Evolutionary conservation across 2,329 filamentous ascomycete species (phyloP), one percentile per base, ranked within the genome.

Genomic region (Mariannaea elegans): DNA sequence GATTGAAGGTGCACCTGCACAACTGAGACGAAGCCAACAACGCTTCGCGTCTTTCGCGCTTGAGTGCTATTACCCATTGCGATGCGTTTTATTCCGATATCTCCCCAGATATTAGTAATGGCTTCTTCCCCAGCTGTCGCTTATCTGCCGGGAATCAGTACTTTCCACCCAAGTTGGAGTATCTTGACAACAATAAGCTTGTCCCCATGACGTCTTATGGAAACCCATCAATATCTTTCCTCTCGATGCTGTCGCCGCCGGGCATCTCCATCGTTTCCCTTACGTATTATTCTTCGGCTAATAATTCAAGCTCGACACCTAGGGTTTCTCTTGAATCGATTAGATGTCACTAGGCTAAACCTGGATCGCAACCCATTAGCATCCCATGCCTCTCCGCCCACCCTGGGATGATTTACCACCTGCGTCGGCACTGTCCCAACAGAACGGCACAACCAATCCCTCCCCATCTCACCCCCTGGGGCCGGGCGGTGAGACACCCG

Each of bases 141-240:
- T 70, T 69, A 69, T 70, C 67, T 66, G 16, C 48, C 38, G 38
- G 46, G 9, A 23, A 21, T 32, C 65, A 61, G 60, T 27, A 27
- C 55, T 56, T 29, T 39, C 36, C 47, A 52, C 29, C 55, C 53
- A 41, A 41, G 50, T 18, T 29, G 7, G 13, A n/a, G 4, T 32
- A 38, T n/a, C 29, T 46, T 50, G 31, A 38, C 51, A 53, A 27
- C 9, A 27, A 27, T 27, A 9, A 27, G 9, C 5, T 27, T 27
- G 9, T 27, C 9, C 9, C 9, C 5, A 9, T 27, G 24, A 27
- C 9, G 9, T 6, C 24, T 27, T 9, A 27, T 27, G 6, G 9
- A 9, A 27, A 27, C 24, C 9, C 6, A 6, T 27, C 9, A 9
- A 9, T 27, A 27, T 27, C 24, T 27, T 27, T 27, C 24, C 24